These are phyloP conservation scores for Ampelomyces quisqualis DNA, from an alignment of 2,329 filamentous ascomycete genomes.

Conservation along the genomic window DNA sequence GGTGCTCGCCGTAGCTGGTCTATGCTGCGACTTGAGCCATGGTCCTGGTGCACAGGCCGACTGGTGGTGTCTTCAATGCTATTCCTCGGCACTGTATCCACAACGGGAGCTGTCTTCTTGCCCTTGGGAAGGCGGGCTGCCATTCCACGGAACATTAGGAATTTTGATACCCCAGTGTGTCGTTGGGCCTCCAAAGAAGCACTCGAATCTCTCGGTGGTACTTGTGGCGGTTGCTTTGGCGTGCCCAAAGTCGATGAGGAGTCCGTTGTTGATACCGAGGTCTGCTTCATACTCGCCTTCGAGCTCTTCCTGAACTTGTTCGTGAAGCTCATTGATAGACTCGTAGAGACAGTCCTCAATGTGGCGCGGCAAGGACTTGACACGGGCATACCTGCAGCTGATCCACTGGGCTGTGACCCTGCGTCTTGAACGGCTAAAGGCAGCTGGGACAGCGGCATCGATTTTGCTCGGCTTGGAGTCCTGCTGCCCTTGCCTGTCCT, in stretches of 20 bases:
- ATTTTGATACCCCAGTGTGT: conserved; percentile 27
- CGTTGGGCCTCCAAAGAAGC: conserved; percentile 37
- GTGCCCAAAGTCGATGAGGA: conserved; percentile 27
- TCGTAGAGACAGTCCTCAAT: too few species aligned
- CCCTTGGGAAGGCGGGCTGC: conserved; percentile 18
- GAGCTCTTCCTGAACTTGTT: conserved; percentile 21
- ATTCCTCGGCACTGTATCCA: background rate
- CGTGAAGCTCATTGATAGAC: conserved; percentile 22
- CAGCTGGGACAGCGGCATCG: conserved; percentile 18
- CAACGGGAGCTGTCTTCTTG: background rate
- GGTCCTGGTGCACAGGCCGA: conserved; percentile 1
- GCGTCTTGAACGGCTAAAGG: conserved; percentile 7
- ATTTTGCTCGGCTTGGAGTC: conserved; percentile 23
- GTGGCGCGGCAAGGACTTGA: conserved; percentile 16
- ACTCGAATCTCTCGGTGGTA: conserved; percentile 38
- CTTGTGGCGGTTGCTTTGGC: conserved; percentile 19
- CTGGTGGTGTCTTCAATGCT: background rate
- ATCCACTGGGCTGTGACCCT: background rate
- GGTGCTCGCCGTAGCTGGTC: too few species aligned
- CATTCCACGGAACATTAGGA: conserved; percentile 21
- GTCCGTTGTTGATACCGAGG: conserved; percentile 21
- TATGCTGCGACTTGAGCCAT: background rate
- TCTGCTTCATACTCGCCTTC: conserved; percentile 23
- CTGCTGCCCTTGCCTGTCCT: conserved; percentile 20
- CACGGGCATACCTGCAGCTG: conserved; percentile 14